These are phyloP conservation scores for Microbotryum lychnidis-dioicae DNA, from an alignment of 1,284 basidiomycete genomes.

Conservation along the genomic window DNA sequence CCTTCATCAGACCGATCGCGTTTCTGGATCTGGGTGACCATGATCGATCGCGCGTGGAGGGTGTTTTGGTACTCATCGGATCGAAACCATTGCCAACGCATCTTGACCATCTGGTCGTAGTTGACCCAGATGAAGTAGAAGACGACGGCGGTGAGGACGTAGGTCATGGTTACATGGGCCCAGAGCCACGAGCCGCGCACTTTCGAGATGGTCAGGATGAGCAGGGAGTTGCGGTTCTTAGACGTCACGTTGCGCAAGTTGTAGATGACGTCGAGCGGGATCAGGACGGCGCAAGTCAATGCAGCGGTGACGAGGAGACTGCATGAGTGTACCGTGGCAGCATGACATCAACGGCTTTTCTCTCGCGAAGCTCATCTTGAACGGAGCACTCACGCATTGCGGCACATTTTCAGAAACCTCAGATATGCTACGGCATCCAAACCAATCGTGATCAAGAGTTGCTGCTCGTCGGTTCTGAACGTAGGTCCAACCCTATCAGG, in stretches of 20 bases:
- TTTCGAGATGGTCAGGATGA: slow-evolving; percentile 69
- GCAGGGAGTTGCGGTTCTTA: slow-evolving; percentile 53
- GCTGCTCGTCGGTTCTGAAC: slow-evolving; percentile 70
- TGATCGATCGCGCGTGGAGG: slow-evolving; percentile 69
- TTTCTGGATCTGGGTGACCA: slow-evolving; percentile 62
- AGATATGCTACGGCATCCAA: slow-evolving; percentile 90
- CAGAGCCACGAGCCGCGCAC: slow-evolving; percentile 60
- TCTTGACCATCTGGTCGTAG: slow-evolving; percentile 51
- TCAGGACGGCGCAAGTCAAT: slow-evolving; percentile 63
- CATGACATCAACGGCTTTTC: not conserved
- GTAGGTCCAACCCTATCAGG: slow-evolving; percentile 67
- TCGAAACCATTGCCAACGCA: slow-evolving; percentile 63
- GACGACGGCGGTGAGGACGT: slow-evolving; percentile 50
- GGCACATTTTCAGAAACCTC: slow-evolving; percentile 79
- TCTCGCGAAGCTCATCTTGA: too few species aligned
- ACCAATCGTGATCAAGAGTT: slow-evolving; percentile 78
- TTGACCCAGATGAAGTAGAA: slow-evolving; percentile 54
- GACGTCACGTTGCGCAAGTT: slow-evolving; percentile 55
- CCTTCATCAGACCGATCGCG: slow-evolving; percentile 69
- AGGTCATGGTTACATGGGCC: slow-evolving; percentile 64
- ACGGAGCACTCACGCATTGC: slow-evolving; percentile 48
- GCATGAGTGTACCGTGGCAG: not conserved
- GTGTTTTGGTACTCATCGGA: slow-evolving; percentile 65
- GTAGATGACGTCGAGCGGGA: slow-evolving; percentile 51
- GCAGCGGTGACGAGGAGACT: slow-evolving; percentile 58